Conservation (phyloP, 257 asterid species). For the Solanum phureja region DNA sequence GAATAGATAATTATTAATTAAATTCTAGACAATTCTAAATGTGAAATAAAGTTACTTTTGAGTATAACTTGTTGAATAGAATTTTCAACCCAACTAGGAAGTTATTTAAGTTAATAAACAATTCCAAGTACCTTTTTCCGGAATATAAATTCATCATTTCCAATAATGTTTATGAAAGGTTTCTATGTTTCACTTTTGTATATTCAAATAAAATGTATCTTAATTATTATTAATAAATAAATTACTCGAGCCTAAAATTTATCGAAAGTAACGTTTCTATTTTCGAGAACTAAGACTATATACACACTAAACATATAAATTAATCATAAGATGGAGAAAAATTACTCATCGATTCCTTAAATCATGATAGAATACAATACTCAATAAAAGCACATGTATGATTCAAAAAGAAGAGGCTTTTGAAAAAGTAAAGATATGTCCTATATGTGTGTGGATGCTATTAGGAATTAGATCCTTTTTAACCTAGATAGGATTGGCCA, state of each 20-base stretch:
- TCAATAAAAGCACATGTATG: neutral
- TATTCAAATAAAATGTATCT: neutral
- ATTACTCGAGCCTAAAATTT: neutral
- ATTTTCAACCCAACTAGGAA: neutral
- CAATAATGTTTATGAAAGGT: neutral
- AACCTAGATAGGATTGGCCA: neutral
- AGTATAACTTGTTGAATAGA: neutral
- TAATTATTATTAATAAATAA: neutral
- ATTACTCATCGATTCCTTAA: neutral
- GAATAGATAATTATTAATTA: neutral
- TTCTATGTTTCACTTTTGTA: neutral
- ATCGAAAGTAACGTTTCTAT: accelerated
- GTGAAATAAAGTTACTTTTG: neutral
- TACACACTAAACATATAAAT: neutral
- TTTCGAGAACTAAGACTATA: neutral
- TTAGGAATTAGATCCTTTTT: neutral
- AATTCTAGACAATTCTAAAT: neutral
- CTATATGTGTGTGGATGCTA: neutral
- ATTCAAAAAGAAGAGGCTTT: neutral
- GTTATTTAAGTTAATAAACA: neutral
- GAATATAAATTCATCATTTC: neutral
- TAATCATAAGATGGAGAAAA: neutral
- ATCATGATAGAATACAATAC: neutral
- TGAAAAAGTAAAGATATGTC: neutral
- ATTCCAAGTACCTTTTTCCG: neutral